Base-by-base conservation (phyloP, 2,329 filamentous ascomycete genomes). In the Chaetomium sp. region DNA sequence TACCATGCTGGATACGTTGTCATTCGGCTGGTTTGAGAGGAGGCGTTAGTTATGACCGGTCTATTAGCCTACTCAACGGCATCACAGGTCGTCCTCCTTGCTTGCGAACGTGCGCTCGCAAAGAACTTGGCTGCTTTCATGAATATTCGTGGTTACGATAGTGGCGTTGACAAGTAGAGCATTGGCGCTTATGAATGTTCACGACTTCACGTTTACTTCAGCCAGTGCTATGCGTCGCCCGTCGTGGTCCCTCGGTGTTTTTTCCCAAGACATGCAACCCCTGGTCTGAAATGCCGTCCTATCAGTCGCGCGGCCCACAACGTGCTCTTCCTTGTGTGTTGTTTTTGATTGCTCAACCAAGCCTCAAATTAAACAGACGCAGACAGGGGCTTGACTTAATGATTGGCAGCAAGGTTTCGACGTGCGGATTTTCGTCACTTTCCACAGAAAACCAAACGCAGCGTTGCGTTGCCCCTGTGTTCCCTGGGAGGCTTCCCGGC, bases 371-470 rank as follows among this genome's bases (percentile, higher is more conserved):
- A 25, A 59, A 35, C 21, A 51, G 38, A 49, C 13, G 25, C 16
- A 29, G 13, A 21, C 38, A 59, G 55, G 59, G 55, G 55, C 16
- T 35, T 19, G 29, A 23, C 38, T 38, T 21, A 57, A 10, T 57
- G 64, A 61, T 66, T 63, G 60, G 61, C 38, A 53, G 31, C 6
- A 27, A 50, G 51, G 47, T n/a, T n/a, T 62, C 6, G 35, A 47
- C 12, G 55, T 21, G 38, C 45, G 54, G 38, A 60, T 49, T 61
- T 13, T 31, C 13, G 23, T 29, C 21, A n/a, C 35, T 21, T 38
- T 23, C n/a, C 33, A 45, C 29, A 16, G 38, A 42, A 42, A 25
- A 45, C 33, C 42, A 51, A 31, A 56, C 47, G 27, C 49, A 51
- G 49, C 49, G 57, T 59, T 51, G 49, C 38, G 13, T 54, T 35